Base-by-base conservation (phyloP, 768 basidiomycete genomes). In the Termitomyces sp. region DNA sequence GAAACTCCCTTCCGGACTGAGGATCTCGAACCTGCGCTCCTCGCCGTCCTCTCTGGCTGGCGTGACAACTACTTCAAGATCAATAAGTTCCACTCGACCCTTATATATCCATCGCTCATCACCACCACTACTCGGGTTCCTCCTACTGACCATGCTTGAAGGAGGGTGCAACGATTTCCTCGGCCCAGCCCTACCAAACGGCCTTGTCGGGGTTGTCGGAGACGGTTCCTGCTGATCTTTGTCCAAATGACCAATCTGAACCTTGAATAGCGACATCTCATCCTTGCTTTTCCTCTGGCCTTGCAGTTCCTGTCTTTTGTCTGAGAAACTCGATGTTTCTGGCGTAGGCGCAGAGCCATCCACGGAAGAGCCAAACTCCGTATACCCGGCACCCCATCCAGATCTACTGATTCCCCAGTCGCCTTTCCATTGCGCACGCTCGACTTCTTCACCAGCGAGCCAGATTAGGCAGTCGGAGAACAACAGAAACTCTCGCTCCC, bases 381-480 rank as follows among this genome's bases (percentile, higher is more conserved):
- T 25, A 35, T 56, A 64, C 15, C 64, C 56, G 31, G 56, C 53
- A n/a, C 61, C 61, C 52, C 52, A 60, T 7, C 57, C 64, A 35
- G 61, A 61, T 9, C 65, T 64, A 40, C 68, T 67, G 16, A 68
- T 66, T 42, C 66, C 70, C 71, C 65, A 67, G 10, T 64, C 67
- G 13, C 64, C 69, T 35, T 62, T 66, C 75, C 74, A 74, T 36
- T 50, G 54, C 3, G 57, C 59, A 38, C 65, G 60, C 50, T 69
- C 74, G 25, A 61, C 65, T 44, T 82, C 83, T 39, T 76, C 82
- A 41, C 70, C 74, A 16, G 83, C 81, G 20, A 93, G 75, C 89
- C 90, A 92, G 33, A 94, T 62, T 32, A 95, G 69, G 59, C 84
- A 85, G 68, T 95, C 93, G 13, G 86, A 88, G 66, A 94, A 91